phyloP scores from a whole-genome alignment of 140 eudicot species.

The Erigeron philadelphicus region DNA sequence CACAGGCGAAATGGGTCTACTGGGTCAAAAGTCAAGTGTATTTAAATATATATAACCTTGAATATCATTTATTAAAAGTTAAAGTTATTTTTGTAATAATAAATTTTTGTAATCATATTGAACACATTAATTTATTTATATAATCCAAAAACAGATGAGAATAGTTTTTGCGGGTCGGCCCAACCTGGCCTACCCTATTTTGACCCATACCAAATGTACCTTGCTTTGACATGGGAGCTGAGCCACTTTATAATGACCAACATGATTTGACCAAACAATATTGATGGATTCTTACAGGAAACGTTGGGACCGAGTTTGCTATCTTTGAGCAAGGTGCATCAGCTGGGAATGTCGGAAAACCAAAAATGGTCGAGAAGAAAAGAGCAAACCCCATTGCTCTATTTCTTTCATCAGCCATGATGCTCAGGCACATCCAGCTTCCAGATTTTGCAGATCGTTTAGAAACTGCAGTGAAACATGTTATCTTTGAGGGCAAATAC shows the following conservation, averaged over 20 bases:
- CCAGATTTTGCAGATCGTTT: conserved; percentile 72
- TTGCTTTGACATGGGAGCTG: too few relatives aligned
- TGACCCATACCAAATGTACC: background rate
- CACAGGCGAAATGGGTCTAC: too few relatives aligned
- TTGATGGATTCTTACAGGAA: conserved; percentile 42
- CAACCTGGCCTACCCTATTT: background rate
- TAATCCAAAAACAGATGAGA: background rate
- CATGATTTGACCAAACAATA: background rate
- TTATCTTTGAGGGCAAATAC: conserved; percentile 53
- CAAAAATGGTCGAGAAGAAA: conserved; percentile 49
- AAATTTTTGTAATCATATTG: conserved; percentile 6
- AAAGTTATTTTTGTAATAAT: background rate
- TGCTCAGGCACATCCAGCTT: conserved; percentile 77
- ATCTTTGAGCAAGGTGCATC: conserved; percentile 93
- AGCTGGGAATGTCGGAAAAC: conserved; percentile 82
- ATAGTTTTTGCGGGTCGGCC: background rate
- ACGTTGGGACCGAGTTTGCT: conserved; percentile 70
- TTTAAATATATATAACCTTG: background rate
- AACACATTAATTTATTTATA: background rate
- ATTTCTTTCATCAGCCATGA: conserved; percentile 90
- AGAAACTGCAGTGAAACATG: conserved; percentile 69
- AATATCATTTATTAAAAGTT: too few relatives aligned
- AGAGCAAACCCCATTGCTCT: conserved; percentile 81
- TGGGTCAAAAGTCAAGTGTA: too few relatives aligned
- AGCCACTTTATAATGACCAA: too few relatives aligned